These are phyloP conservation scores for Silene conica DNA, from an alignment of 148 eudicot genomes.

Conservation along the genomic window DNA sequence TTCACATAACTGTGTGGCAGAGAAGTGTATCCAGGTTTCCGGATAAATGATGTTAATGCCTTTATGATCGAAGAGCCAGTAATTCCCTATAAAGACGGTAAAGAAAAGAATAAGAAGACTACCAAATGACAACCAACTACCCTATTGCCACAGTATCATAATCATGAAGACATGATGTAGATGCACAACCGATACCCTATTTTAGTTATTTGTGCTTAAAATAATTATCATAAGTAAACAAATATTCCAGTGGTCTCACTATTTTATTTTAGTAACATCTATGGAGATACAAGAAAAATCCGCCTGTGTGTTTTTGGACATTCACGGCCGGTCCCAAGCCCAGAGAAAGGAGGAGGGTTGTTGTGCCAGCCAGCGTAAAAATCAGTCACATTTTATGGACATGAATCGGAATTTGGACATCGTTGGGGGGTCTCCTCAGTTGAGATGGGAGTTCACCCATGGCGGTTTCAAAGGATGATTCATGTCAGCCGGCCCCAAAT, in stretches of 20 bases:
- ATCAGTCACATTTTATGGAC: no score
- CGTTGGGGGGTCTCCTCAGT: no score
- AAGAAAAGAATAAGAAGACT: constrained; percentile 5
- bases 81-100: constrained; percentile 43
- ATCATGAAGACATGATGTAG: not conserved
- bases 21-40: constrained; percentile 51
- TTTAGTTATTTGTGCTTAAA: not conserved
- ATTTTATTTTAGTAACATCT: no score
- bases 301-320: no score
- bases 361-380: no score
- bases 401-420: no score
- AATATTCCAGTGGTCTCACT: not conserved
- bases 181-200: not conserved
- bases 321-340: no score
- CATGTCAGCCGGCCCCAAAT: no score
- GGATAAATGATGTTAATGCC: constrained; percentile 51
- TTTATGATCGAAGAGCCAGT: constrained; percentile 57
- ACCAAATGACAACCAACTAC: not conserved
- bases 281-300: no score
- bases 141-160: not conserved
- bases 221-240: not conserved
- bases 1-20: constrained; percentile 62
- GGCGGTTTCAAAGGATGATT: no score
- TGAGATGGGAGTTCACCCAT: no score
- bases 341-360: no score